Evolutionary conservation across 345 rosid species (phyloP).

Genomic region (Sonneratia alba): DNA sequence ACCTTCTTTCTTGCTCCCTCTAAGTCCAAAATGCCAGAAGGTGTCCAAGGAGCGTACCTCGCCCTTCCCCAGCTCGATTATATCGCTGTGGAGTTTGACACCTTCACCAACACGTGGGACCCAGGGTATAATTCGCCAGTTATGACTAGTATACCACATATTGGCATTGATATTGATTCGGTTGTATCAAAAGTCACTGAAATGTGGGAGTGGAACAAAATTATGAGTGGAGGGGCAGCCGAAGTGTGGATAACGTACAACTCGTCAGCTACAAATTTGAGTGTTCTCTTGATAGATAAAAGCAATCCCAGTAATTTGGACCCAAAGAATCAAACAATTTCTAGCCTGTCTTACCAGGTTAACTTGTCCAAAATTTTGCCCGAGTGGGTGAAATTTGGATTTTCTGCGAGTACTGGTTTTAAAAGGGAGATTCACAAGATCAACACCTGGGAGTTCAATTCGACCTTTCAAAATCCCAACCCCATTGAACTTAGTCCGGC

Average conservation of each 20-base stretch:
- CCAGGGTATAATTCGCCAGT: background rate
- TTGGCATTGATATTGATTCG: slow-evolving; percentile 1
- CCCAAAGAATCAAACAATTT: no score
- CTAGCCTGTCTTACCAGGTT: background rate
- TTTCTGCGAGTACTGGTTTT: no score
- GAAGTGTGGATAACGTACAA: no score
- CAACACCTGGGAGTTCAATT: slow-evolving; percentile 10
- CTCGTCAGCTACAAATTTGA: no score
- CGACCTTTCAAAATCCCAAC: background rate
- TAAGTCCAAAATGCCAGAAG: background rate
- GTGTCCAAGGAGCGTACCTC: background rate
- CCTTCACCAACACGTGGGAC: background rate
- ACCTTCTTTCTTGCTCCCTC: slow-evolving; percentile 4
- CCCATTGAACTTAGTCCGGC: background rate
- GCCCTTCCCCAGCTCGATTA: slow-evolving; percentile 7
- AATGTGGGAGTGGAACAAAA: no score
- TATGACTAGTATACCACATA: background rate
- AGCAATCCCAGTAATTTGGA: background rate
- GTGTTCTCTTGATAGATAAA: no score
- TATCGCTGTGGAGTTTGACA: slow-evolving; percentile 16
- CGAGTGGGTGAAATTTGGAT: no score
- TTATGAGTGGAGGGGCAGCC: no score
- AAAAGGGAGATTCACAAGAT: no score
- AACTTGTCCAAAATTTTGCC: slow-evolving; percentile 7
- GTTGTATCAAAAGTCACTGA: no score